These are phyloP conservation scores for Tuber aestivum DNA, from an alignment of 495 filamentous ascomycete species.

Conservation along the genomic window DNA sequence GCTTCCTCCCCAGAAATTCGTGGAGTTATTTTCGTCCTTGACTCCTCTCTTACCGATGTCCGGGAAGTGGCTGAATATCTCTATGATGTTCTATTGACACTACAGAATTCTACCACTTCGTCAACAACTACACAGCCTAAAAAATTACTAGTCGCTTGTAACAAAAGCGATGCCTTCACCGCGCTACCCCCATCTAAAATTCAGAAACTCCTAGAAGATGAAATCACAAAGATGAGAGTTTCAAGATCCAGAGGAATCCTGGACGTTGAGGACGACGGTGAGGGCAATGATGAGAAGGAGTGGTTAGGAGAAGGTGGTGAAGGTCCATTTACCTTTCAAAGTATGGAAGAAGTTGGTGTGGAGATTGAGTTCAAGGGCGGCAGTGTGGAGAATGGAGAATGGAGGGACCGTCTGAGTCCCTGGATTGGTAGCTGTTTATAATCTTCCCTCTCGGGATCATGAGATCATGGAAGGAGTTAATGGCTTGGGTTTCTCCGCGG, in stretches of 20 bases:
- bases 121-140: constrained; percentile 57
- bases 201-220: constrained; percentile 66
- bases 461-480: not conserved
- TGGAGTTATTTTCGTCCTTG: constrained; percentile 81
- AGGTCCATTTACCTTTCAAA: constrained; percentile 68
- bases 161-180: constrained; percentile 94
- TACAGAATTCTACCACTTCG: constrained; percentile 67
- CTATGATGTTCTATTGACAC: constrained; percentile 71
- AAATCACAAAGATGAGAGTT: constrained; percentile 72
- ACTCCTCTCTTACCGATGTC: constrained; percentile 64
- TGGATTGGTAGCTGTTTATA: constrained; percentile 68
- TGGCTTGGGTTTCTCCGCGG: not conserved
- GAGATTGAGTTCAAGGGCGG: constrained; percentile 73
- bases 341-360: constrained; percentile 76
- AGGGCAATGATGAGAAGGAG: constrained; percentile 64
- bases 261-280: constrained; percentile 61
- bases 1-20: constrained; percentile 52
- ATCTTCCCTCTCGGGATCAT: not conserved
- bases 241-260: constrained; percentile 74
- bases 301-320: constrained; percentile 75
- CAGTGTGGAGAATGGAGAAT: constrained; percentile 63
- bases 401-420: constrained; percentile 59
- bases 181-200: constrained; percentile 77
- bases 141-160: constrained; percentile 77
- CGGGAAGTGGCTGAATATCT: constrained; percentile 68